Base-by-base conservation (phyloP, 768 basidiomycete species). In the Zangia roseola region DNA sequence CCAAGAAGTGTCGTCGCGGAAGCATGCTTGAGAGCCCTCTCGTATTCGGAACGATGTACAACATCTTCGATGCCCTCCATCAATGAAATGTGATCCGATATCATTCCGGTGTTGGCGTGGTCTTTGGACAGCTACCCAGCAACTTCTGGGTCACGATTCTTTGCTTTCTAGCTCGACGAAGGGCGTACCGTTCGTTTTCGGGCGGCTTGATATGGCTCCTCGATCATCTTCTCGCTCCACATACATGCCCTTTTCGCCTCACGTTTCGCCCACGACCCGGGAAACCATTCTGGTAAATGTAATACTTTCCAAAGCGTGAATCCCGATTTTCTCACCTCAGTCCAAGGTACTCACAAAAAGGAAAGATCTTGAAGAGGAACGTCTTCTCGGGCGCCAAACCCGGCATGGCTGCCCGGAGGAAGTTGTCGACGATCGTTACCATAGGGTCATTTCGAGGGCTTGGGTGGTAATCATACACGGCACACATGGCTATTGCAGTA, bases 271-370 rank as follows among this genome's bases (percentile, higher is more conserved):
- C 36, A 47, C 4, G 48, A 42, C 4, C 51, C 45, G 6, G 61
- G 55, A 6, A 60, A 41, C 56, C 56, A 62, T 10, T 52, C 43
- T 1, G 63, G 61, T 16, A 60, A 17, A 39, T 58, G 30, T 12
- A 54, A 50, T 23, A 65, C 64, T 64, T 28, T 20, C 20, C 2
- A 39, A 40, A 19, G 10, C 10, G 14, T 6, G 16, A 12, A 23
- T 33, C 21, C 10, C 14, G 14, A 31, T 14, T 25, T 24, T 36
- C 23, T 17, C 4, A 2, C 17, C 10, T 16, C 10, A 19, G 6
- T 14, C 13, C 20, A 21, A n/a, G 17, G 17, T 31, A 31, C 52
- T 44, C n/a, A 53, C 52, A n/a, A 38, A 53, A 53, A 14, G 52
- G 52, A 30, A 47, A 46, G 5, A 28, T 8, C 14, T 43, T 35